Evolutionary conservation across 331 rosid genomes (phyloP).

Genomic region (Malus hybrid): DNA sequence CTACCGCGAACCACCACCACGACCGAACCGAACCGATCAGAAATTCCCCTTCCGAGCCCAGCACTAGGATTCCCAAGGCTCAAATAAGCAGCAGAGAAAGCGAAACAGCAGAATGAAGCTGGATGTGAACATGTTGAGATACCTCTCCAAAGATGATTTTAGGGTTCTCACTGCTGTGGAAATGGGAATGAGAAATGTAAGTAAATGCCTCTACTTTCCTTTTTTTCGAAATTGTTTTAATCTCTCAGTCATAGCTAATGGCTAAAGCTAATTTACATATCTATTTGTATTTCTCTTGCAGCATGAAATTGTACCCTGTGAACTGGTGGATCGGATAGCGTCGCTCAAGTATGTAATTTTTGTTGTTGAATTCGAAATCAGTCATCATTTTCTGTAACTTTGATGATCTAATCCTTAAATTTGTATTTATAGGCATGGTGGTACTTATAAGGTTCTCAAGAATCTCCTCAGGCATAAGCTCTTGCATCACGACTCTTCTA

Average conservation of each 20-base stretch:
- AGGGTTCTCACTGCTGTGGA: constrained; percentile 83
- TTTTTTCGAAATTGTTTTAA: background rate
- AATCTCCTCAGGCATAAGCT: constrained; percentile 70
- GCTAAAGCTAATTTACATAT: background rate
- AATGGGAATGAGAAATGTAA: constrained; percentile 74
- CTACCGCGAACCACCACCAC: no score
- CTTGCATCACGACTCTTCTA: constrained; percentile 75
- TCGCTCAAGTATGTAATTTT: constrained; percentile 45
- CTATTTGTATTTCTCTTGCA: constrained; percentile 11
- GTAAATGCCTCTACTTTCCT: background rate
- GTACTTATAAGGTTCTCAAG: constrained; percentile 69
- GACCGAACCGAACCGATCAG: background rate
- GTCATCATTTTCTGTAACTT: background rate
- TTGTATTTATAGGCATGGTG: constrained; percentile 57
- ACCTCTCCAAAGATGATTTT: constrained; percentile 74
- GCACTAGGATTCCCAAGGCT: background rate
- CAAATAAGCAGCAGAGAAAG: background rate
- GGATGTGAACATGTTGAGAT: constrained; percentile 43
- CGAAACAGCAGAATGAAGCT: background rate
- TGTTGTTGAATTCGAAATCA: background rate
- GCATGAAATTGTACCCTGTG: constrained; percentile 74
- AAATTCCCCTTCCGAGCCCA: background rate
- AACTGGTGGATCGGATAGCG: constrained; percentile 67
- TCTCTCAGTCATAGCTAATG: background rate
- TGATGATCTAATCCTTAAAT: background rate